Evolutionary conservation across 2,329 filamentous ascomycete species (phyloP).

Genomic region (Colletotrichum higginsianum): DNA sequence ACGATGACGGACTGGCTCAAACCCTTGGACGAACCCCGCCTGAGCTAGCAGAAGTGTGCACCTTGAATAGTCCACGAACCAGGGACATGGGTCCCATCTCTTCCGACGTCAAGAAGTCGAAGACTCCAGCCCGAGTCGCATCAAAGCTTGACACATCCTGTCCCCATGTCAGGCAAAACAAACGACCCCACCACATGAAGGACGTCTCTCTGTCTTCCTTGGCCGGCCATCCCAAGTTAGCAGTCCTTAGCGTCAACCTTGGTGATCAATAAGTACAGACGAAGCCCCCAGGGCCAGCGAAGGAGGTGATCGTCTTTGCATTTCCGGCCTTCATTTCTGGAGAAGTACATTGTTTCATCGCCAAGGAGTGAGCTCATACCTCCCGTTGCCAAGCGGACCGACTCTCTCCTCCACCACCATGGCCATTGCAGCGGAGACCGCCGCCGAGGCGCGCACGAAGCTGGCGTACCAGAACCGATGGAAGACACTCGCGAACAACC

Average conservation of each 20-base stretch:
- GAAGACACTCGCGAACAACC: conserved; percentile 52
- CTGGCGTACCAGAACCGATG: conserved; percentile 44
- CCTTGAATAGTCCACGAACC: conserved; percentile 13
- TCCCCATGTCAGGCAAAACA: conserved; percentile 33
- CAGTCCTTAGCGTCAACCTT: conserved; percentile 35
- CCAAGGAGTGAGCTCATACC: neutral
- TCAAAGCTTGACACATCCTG: conserved; percentile 34
- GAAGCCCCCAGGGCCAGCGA: neutral
- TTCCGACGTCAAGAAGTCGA: conserved; percentile 7
- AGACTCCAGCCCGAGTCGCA: conserved; percentile 24
- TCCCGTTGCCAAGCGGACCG: neutral
- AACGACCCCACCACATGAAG: conserved; percentile 19
- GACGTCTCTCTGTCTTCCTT: conserved; percentile 21
- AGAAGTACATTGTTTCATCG: neutral
- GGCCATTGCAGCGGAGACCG: conserved; percentile 29
- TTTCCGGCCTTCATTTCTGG: neutral
- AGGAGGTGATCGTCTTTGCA: neutral
- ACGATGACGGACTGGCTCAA: neutral
- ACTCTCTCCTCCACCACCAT: conserved; percentile 6
- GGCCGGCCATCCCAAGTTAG: conserved; percentile 18
- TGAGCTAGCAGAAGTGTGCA: conserved; percentile 7
- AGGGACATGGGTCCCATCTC: conserved; percentile 32
- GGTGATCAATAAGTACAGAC: conserved; percentile 31
- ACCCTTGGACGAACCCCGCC: neutral
- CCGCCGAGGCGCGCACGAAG: conserved; percentile 36